Percentiles rank a stretch among this genome's conserved stretches.
Evolutionary conservation across 805 yeast genomes (phyloP).

Genomic region (Starmerella stellata): DNA sequence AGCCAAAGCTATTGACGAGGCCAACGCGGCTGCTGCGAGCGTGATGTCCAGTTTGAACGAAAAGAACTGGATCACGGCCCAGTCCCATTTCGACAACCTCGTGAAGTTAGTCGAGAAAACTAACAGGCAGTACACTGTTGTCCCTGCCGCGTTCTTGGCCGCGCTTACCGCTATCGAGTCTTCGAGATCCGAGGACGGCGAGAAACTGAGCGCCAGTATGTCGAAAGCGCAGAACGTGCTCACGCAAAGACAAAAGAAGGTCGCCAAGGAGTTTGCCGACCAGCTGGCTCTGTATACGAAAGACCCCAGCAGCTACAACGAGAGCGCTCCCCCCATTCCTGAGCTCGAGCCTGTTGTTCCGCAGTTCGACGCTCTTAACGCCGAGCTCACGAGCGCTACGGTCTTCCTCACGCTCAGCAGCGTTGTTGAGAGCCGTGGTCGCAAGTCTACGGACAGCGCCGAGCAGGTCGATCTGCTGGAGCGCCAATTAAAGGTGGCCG

Average conservation of each 20-base stretch:
- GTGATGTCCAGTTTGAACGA: slow-evolving; percentile 43
- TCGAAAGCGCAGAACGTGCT: slow-evolving; percentile 74
- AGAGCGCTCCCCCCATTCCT: slow-evolving; percentile 4
- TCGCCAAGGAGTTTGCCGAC: slow-evolving; percentile 46
- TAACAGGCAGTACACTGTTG: slow-evolving; percentile 54
- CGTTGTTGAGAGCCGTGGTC: slow-evolving; percentile 82
- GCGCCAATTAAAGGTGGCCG: slow-evolving; percentile 32
- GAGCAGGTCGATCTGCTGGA: slow-evolving; percentile 65
- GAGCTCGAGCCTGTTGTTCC: slow-evolving; percentile 45
- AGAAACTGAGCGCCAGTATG: slow-evolving; percentile 63
- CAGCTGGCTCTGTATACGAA: slow-evolving; percentile 43
- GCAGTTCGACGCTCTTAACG: slow-evolving; percentile 16
- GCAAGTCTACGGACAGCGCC: slow-evolving; percentile 68
- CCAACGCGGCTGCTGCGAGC: slow-evolving; percentile 42
- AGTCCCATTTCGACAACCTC: slow-evolving; percentile 59
- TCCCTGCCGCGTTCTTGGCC: slow-evolving; percentile 55
- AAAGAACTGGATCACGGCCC: slow-evolving; percentile 63
- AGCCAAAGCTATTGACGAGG: slow-evolving; percentile 81
- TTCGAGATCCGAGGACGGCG: slow-evolving; percentile 35
- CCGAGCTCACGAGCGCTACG: slow-evolving; percentile 25
- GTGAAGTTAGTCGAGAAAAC: slow-evolving; percentile 48
- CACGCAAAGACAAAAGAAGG: slow-evolving; percentile 75
- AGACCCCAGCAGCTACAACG: slow-evolving; percentile 54
- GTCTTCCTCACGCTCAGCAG: slow-evolving; percentile 57
- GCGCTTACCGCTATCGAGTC: slow-evolving; percentile 50